Evolutionary conservation across 345 rosid genomes (phyloP), one percentile per base, ranked within the genome.

Genomic region (Psidium friedrichsthalianum): DNA sequence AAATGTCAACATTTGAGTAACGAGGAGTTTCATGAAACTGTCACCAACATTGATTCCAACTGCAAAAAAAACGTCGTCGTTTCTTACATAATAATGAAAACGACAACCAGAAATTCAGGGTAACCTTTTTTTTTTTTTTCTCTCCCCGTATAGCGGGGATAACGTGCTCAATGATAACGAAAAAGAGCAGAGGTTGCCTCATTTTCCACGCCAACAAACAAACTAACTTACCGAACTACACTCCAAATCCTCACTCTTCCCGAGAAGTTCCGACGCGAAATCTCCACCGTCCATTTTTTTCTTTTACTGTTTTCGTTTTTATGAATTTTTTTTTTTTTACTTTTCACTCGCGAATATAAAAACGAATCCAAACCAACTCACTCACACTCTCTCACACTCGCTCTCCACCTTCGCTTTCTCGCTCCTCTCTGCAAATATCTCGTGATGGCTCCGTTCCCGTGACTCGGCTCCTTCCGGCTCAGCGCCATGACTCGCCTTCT

Each of bases 171-270:
- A 32, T 51, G 15, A 13, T 82, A 21, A 51, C 56, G 15, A 24
- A 58, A 11, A 32, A 40, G 3, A 58, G 51, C 44, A 24, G 47
- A 83, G 47, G 10, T 22, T 36, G 20, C n/a, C 44, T 29, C n/a
- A 56, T 42, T 25, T 55, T 44, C 44, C 74, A 83, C 52, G 76
- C 53, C 53, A 58, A 84, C 54, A 47, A 18, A 25, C 21, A 84
- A 84, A 84, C 85, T 78, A 81, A 85, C 87, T 85, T 85, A 85
- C 87, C 87, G 87, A 85, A 85, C 87, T 78, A 80, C 47, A 20
- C 84, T 56, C 87, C 78, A 56, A 85, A 74, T 49, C 53, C 22
- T 78, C 64, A 29, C 69, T 13, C 86, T 76, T 85, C 36, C 76
- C n/a, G n/a, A 84, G 51, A 40, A 55, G 2, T 3, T 0, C 32